phyloP scores from a whole-genome alignment of 345 rosid species.

The Murraya paniculata region DNA sequence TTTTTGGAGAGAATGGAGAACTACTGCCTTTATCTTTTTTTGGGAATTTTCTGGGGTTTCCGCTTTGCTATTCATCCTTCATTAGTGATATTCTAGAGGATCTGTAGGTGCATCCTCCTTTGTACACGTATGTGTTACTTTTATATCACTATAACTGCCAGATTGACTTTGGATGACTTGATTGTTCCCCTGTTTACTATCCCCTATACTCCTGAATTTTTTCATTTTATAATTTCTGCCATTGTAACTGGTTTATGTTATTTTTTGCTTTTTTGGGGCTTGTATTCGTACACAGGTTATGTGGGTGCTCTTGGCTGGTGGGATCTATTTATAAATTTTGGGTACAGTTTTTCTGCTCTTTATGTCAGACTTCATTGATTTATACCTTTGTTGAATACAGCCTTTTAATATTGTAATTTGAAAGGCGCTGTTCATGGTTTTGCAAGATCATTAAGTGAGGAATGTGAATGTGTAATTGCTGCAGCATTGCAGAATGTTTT shows the following conservation, averaged over 20 bases:
- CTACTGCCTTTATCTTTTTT: background rate
- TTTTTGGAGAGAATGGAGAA: no score
- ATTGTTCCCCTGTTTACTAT: background rate
- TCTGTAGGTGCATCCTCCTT: background rate
- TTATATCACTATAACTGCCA: background rate
- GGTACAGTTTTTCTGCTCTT: conserved; percentile 42
- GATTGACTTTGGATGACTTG: background rate
- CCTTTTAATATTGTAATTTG: conserved; percentile 1
- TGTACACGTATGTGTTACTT: background rate
- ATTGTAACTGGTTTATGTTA: conserved; percentile 8
- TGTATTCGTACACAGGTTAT: conserved; percentile 53
- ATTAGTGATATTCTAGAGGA: background rate
- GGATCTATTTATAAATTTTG: conserved; percentile 88
- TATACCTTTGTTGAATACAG: background rate
- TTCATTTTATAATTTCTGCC: background rate
- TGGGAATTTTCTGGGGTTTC: background rate
- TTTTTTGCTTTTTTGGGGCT: no score
- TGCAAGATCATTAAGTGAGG: conserved; percentile 22
- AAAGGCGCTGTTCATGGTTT: conserved; percentile 6
- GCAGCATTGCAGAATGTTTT: conserved; percentile 94
- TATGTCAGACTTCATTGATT: conserved; percentile 1
- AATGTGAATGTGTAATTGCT: conserved; percentile 23
- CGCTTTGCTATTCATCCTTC: background rate
- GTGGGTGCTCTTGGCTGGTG: conserved; percentile 97
- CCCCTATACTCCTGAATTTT: background rate